Conservation (phyloP, 208 protist species). For the Wallacemonas sp. region DNA sequence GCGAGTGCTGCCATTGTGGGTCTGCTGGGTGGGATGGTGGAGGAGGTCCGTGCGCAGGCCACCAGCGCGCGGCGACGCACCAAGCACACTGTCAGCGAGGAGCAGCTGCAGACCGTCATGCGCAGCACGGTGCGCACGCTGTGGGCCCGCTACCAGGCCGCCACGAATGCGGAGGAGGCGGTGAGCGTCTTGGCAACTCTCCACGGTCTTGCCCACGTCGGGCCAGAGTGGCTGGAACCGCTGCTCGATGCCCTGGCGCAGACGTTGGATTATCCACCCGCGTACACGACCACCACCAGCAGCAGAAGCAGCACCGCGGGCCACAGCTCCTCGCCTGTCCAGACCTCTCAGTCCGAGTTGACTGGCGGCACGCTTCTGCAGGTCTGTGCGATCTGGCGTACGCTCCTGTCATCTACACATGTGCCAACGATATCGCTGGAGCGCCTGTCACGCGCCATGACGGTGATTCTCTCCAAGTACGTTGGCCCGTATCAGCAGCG, state of each 20-base stretch:
- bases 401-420: slow-evolving; percentile 42
- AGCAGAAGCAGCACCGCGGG: not conserved
- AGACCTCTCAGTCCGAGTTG: slow-evolving; percentile 15
- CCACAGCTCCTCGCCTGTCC: not conserved
- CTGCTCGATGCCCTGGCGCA: slow-evolving; percentile 58
- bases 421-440: slow-evolving; percentile 65
- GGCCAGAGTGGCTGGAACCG: slow-evolving; percentile 59
- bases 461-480: slow-evolving; percentile 71
- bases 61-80: slow-evolving; percentile 22
- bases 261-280: slow-evolving; percentile 34
- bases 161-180: slow-evolving; percentile 41
- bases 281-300: slow-evolving; percentile 10
- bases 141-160: slow-evolving; percentile 58
- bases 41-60: slow-evolving; percentile 9
- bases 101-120: slow-evolving; percentile 60
- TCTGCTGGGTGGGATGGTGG: slow-evolving; percentile 60
- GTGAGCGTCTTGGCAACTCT: slow-evolving; percentile 55
- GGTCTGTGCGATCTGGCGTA: slow-evolving; percentile 44
- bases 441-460: slow-evolving; percentile 46
- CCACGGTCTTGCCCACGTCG: slow-evolving; percentile 48
- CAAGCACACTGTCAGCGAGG: slow-evolving; percentile 27
- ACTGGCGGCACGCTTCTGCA: slow-evolving; percentile 54
- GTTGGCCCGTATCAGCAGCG: slow-evolving; percentile 81
- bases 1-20: slow-evolving; percentile 53
- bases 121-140: slow-evolving; percentile 46